A percentile compares a stretch with the other conserved stretches of the same genome.
phyloP scores from a whole-genome alignment of 352 stramenopile species.

The Phytophthora parvispora region DNA sequence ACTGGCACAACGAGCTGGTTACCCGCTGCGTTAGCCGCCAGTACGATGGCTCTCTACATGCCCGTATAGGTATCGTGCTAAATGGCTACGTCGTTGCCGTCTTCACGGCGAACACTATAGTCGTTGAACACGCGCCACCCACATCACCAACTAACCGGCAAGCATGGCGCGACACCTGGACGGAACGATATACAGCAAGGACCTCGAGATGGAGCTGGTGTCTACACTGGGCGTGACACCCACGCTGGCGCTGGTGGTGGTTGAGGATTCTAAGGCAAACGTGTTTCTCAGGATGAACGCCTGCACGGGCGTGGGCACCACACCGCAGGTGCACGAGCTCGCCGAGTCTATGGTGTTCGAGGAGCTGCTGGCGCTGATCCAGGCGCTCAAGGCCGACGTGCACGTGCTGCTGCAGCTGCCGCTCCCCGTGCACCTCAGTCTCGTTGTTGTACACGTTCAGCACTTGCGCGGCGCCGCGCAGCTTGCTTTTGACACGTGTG shows the following conservation, averaged over 20 bases:
- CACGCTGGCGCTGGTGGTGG: constrained; percentile 96
- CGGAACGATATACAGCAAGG: constrained; percentile 88
- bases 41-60: no score
- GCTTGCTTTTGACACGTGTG: no score
- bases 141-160: no score
- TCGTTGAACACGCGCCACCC: no score
- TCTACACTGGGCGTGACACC: constrained; percentile 63
- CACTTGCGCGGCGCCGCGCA: no score
- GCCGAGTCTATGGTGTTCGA: constrained; percentile 50
- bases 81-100: no score
- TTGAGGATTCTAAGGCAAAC: constrained; percentile 97
- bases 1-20: no score
- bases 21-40: no score
- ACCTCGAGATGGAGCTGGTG: constrained; percentile 92
- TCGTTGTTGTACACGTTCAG: no score
- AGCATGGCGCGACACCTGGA: constrained; percentile 65
- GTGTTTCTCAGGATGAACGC: constrained; percentile 99
- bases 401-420: constrained; percentile 96
- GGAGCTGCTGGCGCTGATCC: constrained; percentile 75
- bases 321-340: constrained; percentile 81
- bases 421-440: constrained; percentile 65
- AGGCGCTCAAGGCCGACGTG: constrained; percentile 85
- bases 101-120: no score
- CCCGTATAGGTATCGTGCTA: no score
- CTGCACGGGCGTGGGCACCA: constrained; percentile 95